These are phyloP conservation scores for Calonectria crousiana DNA, from an alignment of 2,329 filamentous ascomycete species.

Conservation along the genomic window DNA sequence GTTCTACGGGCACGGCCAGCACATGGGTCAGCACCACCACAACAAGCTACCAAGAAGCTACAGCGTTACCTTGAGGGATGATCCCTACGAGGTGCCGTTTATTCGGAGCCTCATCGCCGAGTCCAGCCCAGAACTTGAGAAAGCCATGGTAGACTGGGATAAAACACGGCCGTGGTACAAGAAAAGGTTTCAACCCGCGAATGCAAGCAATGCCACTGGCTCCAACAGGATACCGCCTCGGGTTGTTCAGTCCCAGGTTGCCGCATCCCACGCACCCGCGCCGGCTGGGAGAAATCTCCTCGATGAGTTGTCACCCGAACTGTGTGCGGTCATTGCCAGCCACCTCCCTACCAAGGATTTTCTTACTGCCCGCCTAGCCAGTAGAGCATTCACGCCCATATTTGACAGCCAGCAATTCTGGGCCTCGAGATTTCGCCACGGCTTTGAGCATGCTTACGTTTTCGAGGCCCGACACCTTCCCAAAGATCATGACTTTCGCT, in stretches of 20 bases:
- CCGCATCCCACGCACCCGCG: neutral
- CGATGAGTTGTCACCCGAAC: neutral
- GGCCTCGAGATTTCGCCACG: neutral
- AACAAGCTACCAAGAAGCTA: too few relatives aligned
- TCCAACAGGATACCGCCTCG: neutral
- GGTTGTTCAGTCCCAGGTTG: neutral
- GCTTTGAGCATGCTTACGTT: neutral
- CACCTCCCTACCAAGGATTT: neutral
- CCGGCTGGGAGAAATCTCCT: neutral
- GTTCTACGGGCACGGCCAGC: neutral
- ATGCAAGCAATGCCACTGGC: neutral
- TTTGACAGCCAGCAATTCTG: slow-evolving; percentile 8
- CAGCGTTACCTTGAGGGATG: neutral
- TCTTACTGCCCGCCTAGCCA: neutral
- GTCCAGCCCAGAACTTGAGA: neutral
- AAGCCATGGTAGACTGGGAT: neutral
- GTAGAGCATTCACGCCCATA: neutral
- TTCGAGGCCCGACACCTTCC: neutral
- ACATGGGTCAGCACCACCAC: neutral
- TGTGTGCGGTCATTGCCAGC: neutral
- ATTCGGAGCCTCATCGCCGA: neutral
- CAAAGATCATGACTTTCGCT: neutral
- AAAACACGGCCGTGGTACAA: neutral
- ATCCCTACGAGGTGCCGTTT: neutral
- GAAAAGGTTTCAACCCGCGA: neutral